These are phyloP conservation scores for Ploettnerulaceae sp. DNA, from an alignment of 2,329 filamentous ascomycete genomes.

Conservation along the genomic window DNA sequence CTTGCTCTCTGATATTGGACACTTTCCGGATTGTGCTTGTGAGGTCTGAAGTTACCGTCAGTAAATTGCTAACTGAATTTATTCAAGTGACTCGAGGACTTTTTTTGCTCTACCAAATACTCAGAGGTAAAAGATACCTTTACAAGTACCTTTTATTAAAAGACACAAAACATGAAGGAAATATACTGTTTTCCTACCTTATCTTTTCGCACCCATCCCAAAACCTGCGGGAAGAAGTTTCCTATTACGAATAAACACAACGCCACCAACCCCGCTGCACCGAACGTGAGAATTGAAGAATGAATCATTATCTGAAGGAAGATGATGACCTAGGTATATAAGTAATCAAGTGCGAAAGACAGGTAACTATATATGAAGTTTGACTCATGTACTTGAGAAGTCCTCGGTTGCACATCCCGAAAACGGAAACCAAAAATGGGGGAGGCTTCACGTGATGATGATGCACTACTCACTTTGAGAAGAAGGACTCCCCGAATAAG, in stretches of 20 bases:
- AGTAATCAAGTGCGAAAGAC: no score
- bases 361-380: no score
- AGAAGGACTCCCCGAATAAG: no score
- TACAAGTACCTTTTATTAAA: no score
- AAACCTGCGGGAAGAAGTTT: neutral
- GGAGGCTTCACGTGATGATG: slow-evolving; percentile 4
- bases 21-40: neutral
- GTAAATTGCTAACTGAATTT: neutral
- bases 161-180: neutral
- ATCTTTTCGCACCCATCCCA: neutral
- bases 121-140: no score
- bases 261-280: neutral
- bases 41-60: neutral
- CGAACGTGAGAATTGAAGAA: neutral
- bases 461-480: neutral
- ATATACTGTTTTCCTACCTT: neutral
- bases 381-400: no score
- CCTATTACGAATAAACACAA: neutral
- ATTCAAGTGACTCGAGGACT: no score
- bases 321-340: no score
- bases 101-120: no score
- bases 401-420: slow-evolving; percentile 1
- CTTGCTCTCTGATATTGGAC: neutral
- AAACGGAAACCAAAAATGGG: slow-evolving; percentile 8
- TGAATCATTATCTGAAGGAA: no score